Conservation (phyloP, 257 asterid species). For the Solanum pimpinellifolium region DNA sequence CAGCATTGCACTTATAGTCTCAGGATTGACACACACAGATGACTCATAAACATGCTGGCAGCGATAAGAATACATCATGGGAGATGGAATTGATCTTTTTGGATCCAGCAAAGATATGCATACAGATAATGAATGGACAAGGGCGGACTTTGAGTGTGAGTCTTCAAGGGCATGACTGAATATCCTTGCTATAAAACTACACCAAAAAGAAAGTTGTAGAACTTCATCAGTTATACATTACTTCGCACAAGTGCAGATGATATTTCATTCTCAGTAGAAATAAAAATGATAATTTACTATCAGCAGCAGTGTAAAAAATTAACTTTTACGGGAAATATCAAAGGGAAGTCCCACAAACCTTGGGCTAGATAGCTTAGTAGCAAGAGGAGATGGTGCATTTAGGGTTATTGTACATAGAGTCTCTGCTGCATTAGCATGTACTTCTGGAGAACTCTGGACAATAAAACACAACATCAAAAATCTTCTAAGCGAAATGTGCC, state of each 20-base stretch:
- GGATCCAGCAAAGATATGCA: constrained; percentile 95
- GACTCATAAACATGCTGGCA: constrained; percentile 72
- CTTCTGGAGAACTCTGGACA: constrained; percentile 84
- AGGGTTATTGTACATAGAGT: constrained; percentile 83
- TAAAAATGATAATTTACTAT: background rate
- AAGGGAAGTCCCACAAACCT: constrained; percentile 38
- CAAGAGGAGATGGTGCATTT: constrained; percentile 83
- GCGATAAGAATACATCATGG: constrained; percentile 66
- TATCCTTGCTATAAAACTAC: constrained; percentile 85
- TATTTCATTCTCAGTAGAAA: background rate
- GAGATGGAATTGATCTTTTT: constrained; percentile 64
- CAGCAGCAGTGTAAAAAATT: background rate
- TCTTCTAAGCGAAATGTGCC: background rate
- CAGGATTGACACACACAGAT: constrained; percentile 60
- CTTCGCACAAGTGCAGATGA: background rate
- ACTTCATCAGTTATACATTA: background rate
- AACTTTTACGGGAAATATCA: background rate
- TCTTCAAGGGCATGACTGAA: constrained; percentile 85
- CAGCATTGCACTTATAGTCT: constrained; percentile 90
- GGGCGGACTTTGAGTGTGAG: constrained; percentile 71
- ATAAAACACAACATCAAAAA: background rate
- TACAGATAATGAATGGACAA: constrained; percentile 75
- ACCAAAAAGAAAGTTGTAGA: constrained; percentile 7
- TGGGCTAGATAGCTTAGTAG: constrained; percentile 82
- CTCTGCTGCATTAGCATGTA: constrained; percentile 96